Percentiles rank a stretch among this genome's conserved stretches.
phyloP scores from a whole-genome alignment of 2,329 filamentous ascomycete genomes.

The Phialophora expanda region DNA sequence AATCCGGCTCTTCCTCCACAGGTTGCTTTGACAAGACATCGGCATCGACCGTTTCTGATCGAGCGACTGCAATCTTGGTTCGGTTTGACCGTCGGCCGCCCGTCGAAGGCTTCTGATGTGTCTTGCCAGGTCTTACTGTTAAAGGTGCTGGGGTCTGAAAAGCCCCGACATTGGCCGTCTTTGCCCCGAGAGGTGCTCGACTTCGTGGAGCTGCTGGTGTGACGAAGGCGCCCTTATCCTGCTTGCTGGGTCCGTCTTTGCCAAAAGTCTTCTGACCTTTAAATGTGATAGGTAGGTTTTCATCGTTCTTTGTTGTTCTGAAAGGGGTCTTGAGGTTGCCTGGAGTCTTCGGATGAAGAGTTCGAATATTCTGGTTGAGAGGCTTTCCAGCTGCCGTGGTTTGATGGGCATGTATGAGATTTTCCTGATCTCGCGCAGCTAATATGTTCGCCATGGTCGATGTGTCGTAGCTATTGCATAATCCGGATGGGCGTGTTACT shows the following conservation, averaged over 20 bases:
- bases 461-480: constrained; percentile 26
- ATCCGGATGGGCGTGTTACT: constrained; percentile 17
- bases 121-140: constrained; percentile 66
- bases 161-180: constrained; percentile 93
- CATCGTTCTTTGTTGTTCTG: constrained; percentile 77
- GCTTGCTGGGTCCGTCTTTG: constrained; percentile 58
- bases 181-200: constrained; percentile 85
- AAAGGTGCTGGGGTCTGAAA: constrained; percentile 68
- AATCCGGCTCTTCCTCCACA: constrained; percentile 69
- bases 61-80: constrained; percentile 55
- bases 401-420: constrained; percentile 77
- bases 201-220: constrained; percentile 77
- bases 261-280: constrained; percentile 65
- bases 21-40: constrained; percentile 41
- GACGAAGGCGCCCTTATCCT: constrained; percentile 69
- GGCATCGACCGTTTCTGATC: constrained; percentile 48
- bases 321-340: constrained; percentile 82
- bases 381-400: constrained; percentile 73
- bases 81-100: constrained; percentile 63
- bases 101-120: constrained; percentile 64
- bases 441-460: constrained; percentile 63
- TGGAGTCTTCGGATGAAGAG: constrained; percentile 75
- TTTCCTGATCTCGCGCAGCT: constrained; percentile 84
- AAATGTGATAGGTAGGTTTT: constrained; percentile 71
- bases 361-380: constrained; percentile 67